Percentiles rank a stretch among this genome's conserved stretches.
phyloP scores from a whole-genome alignment of 2,329 filamentous ascomycete species.

The Fusarium foetens region DNA sequence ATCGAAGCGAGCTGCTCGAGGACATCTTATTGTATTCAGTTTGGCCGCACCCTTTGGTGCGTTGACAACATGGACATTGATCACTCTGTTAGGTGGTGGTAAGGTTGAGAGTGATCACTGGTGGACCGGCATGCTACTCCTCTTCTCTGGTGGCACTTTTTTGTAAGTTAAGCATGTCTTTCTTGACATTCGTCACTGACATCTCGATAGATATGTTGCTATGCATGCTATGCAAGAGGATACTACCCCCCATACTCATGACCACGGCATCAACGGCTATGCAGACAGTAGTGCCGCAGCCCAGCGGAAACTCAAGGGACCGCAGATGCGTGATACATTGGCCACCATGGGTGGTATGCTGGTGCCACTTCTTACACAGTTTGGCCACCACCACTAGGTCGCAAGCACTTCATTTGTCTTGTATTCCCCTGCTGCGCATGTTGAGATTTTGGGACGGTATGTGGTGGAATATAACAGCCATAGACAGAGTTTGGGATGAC shows the following conservation, averaged over 20 bases:
- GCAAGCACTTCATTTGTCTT: conserved; percentile 3
- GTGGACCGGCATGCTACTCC: conserved; percentile 89
- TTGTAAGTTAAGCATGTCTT: conserved; percentile 67
- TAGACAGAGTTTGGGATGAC: conserved; percentile 21
- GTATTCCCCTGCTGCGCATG: conserved; percentile 17
- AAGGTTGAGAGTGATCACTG: conserved; percentile 73
- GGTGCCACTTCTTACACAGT: conserved; percentile 78
- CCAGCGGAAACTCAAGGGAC: conserved; percentile 64
- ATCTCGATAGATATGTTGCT: conserved; percentile 80
- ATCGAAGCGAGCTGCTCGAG: conserved; percentile 83
- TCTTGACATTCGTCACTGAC: conserved; percentile 22
- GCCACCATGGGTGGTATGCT: conserved; percentile 81
- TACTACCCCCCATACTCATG: conserved; percentile 56
- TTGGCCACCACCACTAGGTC: conserved; percentile 76
- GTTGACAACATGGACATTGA: conserved; percentile 81
- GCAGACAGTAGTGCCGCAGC: conserved; percentile 56
- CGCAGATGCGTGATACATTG: conserved; percentile 74
- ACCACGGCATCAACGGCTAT: conserved; percentile 67
- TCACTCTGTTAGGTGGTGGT: conserved; percentile 76
- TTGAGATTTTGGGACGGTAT: conserved; percentile 2
- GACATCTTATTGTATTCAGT: conserved; percentile 90
- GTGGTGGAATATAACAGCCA: conserved; percentile 11
- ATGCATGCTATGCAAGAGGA: conserved; percentile 98
- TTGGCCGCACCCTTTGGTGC: conserved; percentile 90
- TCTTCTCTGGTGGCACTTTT: conserved; percentile 98